phyloP scores from a whole-genome alignment of 106 monocot genomes.

The Phalaenopsis aphrodite region DNA sequence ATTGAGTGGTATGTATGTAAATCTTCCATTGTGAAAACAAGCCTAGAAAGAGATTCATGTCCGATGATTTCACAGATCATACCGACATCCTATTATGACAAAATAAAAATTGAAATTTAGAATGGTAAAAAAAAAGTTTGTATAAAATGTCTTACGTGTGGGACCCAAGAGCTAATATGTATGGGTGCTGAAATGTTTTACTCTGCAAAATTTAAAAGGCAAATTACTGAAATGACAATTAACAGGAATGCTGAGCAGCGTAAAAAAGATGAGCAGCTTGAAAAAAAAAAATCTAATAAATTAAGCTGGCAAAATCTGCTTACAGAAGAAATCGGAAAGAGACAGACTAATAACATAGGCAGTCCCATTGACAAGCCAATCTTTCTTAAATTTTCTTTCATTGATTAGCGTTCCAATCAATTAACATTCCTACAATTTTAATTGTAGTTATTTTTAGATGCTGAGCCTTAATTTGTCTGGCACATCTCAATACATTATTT shows the following conservation, averaged over 20 bases:
- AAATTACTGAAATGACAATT: neutral
- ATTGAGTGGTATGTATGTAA: too few species aligned
- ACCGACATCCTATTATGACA: neutral
- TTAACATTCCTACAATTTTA: too few species aligned
- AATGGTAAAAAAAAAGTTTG: neutral
- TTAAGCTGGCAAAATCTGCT: too few species aligned
- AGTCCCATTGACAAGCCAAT: too few species aligned
- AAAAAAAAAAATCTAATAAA: neutral
- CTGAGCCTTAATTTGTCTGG: too few species aligned
- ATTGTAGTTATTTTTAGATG: too few species aligned
- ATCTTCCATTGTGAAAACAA: neutral
- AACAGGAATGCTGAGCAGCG: neutral
- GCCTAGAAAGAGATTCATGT: neutral
- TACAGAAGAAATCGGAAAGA: too few species aligned
- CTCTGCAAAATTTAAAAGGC: constrained; percentile 42
- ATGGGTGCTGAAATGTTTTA: constrained; percentile 89
- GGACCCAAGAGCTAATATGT: constrained; percentile 75
- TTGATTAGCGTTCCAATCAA: too few species aligned
- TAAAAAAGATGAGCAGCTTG: neutral
- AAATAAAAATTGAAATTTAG: neutral
- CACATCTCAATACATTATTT: too few species aligned
- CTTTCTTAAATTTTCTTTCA: too few species aligned
- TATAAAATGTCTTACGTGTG: constrained; percentile 64
- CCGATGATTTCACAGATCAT: neutral
- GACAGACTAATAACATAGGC: too few species aligned